Evolutionary conservation across 164 flowering plant genomes (phyloP), one percentile per base, ranked within the genome.

Genomic region (Vitis riparia): DNA sequence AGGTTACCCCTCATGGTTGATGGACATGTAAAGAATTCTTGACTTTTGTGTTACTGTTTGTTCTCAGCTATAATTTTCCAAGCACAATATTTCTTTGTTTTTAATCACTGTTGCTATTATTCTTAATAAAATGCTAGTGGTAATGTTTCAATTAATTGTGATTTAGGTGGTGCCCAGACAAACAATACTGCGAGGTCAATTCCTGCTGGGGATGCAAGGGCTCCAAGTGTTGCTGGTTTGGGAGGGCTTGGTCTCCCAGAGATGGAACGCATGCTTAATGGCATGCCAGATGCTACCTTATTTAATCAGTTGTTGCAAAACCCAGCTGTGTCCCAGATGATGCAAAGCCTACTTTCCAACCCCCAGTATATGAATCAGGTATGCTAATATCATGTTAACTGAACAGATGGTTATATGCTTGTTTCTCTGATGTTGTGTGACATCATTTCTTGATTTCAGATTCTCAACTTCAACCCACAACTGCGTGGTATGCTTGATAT

Each of bases 311-410:
- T 91, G 14, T 65, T 96, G 90, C 97, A 93, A 76, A 93, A 86
- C 77, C 99, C 99, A 59, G 92, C 92, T 52, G 68, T 96, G 50
- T 77, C 94, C 5, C 99, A 91, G 76, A 89, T 93, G 86, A 86
- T 89, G 91, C 98, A 93, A 61, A 80, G 78, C 73, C 63, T 84
- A 17, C 69, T 81, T 15, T 84, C 87, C 19, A 80, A 82, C 55
- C 87, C 87, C 23, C 80, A 84, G 48, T 72, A 79, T 67, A 74
- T 81, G 79, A 84, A 84, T 70, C 84, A 84, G 84, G 87, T 81
- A 64, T 14, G 12, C 9, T 51, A 8, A 37, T 15, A 23, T 48
- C 0, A 13, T 7, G 15, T 17, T 27, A 19, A 11, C 47, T 47
- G 50, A 49, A 58, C 2, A n/a, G 61, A 19, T 59, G 37, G 59